Base-by-base conservation (phyloP, 495 filamentous ascomycete species). In the Thozetella sp. region DNA sequence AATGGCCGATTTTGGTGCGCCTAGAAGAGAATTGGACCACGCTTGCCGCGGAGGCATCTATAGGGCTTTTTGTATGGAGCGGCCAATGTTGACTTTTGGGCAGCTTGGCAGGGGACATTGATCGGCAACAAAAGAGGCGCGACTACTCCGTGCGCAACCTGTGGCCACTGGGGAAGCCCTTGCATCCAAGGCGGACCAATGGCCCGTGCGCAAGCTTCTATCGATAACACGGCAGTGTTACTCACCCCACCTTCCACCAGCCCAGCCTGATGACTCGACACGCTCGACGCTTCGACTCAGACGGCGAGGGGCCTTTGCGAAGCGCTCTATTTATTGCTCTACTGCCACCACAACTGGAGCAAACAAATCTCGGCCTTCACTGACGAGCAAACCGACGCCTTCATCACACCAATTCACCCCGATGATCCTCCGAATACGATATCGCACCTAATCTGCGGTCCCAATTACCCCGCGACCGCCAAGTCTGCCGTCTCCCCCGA, bases 201-300 rank as follows among this genome's bases (percentile, higher is more conserved):
- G 43, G 43, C n/a, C 43, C n/a, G 43, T 48, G 43, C 43, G 20
- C 43, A 48, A 48, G 43, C 23, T 34, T 37, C 52, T 54, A 54
- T 54, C 52, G 52, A 54, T 54, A 54, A 34, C 25, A 34, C 50
- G 11, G 4, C 13, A 23, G 34, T 37, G 52, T 54, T 54, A 37
- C 52, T 52, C 50, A 54, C 27, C 52, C 9, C 25, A 34, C 52
- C 15, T 20, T 20, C 9, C 45, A 22, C 45, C 43, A 46, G 43
- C n/a, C n/a, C 9, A 37, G 17, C 30, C 30, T 37, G 30, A 48
- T 48, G 43, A 48, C 43, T 48, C 43, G 10, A 48, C 3, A n/a
- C n/a, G 20, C 43, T 9, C n/a, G 43, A 20, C 11, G 11, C 12
- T 63, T 63, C 64, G 70, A 71, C 68, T 73, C 68, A 71, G 46